Conservation (phyloP, 441 rosid species). For the Gossypium schwendimanii region DNA sequence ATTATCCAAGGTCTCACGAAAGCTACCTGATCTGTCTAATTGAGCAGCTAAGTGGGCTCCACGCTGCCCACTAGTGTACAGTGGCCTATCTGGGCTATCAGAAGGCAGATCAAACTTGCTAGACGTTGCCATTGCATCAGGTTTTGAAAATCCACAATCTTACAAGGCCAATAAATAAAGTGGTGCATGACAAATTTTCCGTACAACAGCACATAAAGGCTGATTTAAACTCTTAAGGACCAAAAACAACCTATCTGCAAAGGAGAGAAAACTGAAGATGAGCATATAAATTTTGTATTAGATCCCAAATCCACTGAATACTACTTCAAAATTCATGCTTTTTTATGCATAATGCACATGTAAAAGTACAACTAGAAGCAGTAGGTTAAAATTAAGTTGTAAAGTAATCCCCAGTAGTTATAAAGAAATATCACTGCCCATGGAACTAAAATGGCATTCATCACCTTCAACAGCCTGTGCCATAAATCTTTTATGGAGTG, state of each 20-base stretch:
- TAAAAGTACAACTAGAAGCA: not conserved
- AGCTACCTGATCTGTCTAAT: constrained; percentile 86
- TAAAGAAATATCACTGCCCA: not conserved
- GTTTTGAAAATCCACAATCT: constrained; percentile 43
- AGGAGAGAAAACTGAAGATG: constrained; percentile 15
- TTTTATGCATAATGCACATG: not conserved
- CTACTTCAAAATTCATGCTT: constrained; percentile 1
- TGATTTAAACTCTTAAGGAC: constrained; percentile 26
- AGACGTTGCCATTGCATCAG: constrained; percentile 78
- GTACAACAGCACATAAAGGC: constrained; percentile 49
- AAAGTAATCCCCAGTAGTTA: not conserved
- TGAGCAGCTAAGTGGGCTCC: constrained; percentile 76
- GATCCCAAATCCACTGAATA: not conserved
- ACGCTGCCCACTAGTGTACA: constrained; percentile 58
- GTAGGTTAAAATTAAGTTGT: not conserved
- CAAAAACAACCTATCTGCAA: constrained; percentile 39
- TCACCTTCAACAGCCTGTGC: not conserved
- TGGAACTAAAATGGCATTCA: not conserved
- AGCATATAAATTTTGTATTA: constrained; percentile 14
- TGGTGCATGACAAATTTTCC: constrained; percentile 61
- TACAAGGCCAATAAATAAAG: constrained; percentile 47
- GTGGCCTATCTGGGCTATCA: constrained; percentile 74
- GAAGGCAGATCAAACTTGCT: constrained; percentile 85
- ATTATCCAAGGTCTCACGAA: constrained; percentile 73
- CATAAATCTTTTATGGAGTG: not conserved